Conservation (phyloP, 805 yeast genomes). For the Starmerella scarabaei region DNA sequence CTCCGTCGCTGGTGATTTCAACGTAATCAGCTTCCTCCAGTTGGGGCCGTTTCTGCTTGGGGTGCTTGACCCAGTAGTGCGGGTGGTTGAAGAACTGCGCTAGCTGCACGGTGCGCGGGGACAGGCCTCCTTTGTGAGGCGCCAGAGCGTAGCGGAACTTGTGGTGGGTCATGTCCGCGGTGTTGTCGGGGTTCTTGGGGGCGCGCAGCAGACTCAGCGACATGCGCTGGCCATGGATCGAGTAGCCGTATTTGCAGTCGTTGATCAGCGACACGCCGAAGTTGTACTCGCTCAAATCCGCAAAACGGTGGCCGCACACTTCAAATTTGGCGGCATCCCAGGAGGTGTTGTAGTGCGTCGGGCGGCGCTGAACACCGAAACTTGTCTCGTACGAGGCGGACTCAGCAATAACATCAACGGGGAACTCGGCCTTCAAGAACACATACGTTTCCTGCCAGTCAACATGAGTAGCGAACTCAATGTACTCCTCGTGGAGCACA, state of each 20-base stretch:
- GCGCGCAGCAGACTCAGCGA: conserved; percentile 76
- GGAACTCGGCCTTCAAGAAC: conserved; percentile 89
- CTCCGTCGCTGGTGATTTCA: background rate
- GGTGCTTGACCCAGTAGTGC: conserved; percentile 12
- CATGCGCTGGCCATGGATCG: conserved; percentile 86
- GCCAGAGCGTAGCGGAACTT: conserved; percentile 66
- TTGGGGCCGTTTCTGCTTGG: conserved; percentile 8
- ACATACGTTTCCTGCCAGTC: conserved; percentile 82
- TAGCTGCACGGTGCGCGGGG: conserved; percentile 50
- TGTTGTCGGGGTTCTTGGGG: conserved; percentile 87
- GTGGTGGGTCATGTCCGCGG: conserved; percentile 89
- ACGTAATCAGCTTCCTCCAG: no score
- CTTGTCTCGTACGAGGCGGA: conserved; percentile 84
- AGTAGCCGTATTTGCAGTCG: conserved; percentile 80
- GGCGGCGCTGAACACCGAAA: conserved; percentile 80
- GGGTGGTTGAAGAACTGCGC: conserved; percentile 72
- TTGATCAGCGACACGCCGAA: conserved; percentile 82
- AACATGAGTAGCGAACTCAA: conserved; percentile 39
- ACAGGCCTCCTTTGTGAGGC: conserved; percentile 66
- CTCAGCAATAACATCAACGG: conserved; percentile 67
- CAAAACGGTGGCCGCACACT: conserved; percentile 86
- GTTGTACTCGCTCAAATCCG: conserved; percentile 73
- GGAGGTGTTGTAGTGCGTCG: conserved; percentile 86
- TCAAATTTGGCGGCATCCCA: conserved; percentile 98
- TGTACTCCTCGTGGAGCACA: conserved; percentile 30